Base-by-base conservation (phyloP, 352 stramenopile genomes). In the Globisporangium ultimum region DNA sequence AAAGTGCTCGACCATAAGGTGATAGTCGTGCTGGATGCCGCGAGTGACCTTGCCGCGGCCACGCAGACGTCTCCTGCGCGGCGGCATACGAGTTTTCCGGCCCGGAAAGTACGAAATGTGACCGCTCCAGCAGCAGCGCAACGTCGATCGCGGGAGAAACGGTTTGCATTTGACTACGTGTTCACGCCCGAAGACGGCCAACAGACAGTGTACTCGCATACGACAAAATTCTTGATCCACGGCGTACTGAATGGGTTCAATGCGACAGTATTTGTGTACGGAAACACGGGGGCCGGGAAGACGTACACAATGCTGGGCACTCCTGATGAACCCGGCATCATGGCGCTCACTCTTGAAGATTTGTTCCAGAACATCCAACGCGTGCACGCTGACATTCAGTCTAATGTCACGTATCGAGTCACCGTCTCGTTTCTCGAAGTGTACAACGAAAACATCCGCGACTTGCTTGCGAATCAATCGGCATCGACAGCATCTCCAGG, bases 401-500 rank as follows among this genome's bases (percentile, higher is more conserved):
- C 61, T 2, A 66, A 34, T 18, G 76, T 84, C 38, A 55, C 54
- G 24, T 94, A 89, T 58, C 74, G 80, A 24, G 85, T 96, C 4
- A 84, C 67, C 11, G 87, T 96, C 11, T 96, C 88, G 8, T 97
- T 96, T 56, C 66, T 97, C 5, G 89, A 97, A 56, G 84, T 97
- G 24, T 97, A 97, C 82, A 97, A 97, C 53, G 91, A 98, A 61
- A 97, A 94, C 60, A 98, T 98, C 53, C 77, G 87, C 4, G 93
- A 98, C 66, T 60, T 97, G 42, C 67, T 97, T 10, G 70, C 55
- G 18, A 68, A 47, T 13, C 55, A 58, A 50, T 64, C 53, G 24
- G 62, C 52, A 1, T 76, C 43, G 5, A 48, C 32, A 2, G 17
- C 47, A 7, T 21, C 6, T 36, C 20, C 45, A 18, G 28, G 13